phyloP scores from a whole-genome alignment of 1,284 basidiomycete species.

The Vanrija sp. region DNA sequence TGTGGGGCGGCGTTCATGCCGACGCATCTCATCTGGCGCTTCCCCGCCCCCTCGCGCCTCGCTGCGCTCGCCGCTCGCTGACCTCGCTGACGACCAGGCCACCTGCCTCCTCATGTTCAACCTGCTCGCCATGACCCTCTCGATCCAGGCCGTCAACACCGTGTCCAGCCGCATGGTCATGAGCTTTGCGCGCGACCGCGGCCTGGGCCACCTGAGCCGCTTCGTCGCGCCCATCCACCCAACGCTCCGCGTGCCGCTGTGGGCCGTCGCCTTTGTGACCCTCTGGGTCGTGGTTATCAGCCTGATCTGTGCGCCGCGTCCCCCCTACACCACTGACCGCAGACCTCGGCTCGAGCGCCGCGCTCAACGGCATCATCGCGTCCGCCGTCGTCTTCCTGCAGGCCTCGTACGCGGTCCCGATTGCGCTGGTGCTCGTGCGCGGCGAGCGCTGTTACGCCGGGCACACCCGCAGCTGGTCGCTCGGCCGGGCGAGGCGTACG shows the following conservation, averaged over 20 bases:
- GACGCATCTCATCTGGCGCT: too few species aligned
- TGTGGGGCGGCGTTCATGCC: too few species aligned
- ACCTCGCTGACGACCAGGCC: slow-evolving; percentile 12
- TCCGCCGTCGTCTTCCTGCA: slow-evolving; percentile 38
- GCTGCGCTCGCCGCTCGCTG: too few species aligned
- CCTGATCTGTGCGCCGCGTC: slow-evolving; percentile 8
- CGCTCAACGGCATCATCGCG: slow-evolving; percentile 30
- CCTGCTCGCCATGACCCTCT: slow-evolving; percentile 42
- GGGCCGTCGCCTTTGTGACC: slow-evolving; percentile 58
- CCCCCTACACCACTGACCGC: too few species aligned
- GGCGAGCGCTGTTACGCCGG: slow-evolving; percentile 47
- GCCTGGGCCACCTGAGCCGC: slow-evolving; percentile 55
- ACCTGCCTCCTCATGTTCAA: slow-evolving; percentile 51
- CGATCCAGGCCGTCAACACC: slow-evolving; percentile 54
- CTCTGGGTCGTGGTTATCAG: slow-evolving; percentile 12
- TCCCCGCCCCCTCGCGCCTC: too few species aligned
- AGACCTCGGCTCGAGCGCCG: slow-evolving; percentile 52
- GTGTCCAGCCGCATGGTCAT: slow-evolving; percentile 63
- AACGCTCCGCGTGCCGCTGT: slow-evolving; percentile 53
- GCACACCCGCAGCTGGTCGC: slow-evolving; percentile 35
- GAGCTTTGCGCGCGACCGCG: slow-evolving; percentile 65
- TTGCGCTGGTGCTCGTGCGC: slow-evolving; percentile 39
- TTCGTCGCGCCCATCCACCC: slow-evolving; percentile 55
- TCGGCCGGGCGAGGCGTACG: slow-evolving; percentile 31
- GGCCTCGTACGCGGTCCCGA: slow-evolving; percentile 37